These are phyloP conservation scores for Sesbania bispinosa DNA, from an alignment of 306 rosid genomes.

Conservation along the genomic window DNA sequence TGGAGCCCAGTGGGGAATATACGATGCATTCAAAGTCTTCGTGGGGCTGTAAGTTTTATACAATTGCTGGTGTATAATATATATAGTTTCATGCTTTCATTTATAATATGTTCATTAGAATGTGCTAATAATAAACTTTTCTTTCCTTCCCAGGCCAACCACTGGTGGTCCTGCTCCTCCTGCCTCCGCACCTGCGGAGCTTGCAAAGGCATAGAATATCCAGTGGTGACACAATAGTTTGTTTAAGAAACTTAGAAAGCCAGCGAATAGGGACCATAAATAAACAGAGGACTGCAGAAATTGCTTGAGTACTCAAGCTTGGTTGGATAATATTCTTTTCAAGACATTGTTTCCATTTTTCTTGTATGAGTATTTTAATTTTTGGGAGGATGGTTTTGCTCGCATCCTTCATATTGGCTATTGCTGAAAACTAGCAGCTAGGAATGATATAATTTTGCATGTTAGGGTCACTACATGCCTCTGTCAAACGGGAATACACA, in stretches of 20 bases:
- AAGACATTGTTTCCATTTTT: constrained; percentile 42
- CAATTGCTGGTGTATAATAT: neutral
- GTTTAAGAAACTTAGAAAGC: constrained; percentile 26
- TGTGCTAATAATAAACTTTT: neutral
- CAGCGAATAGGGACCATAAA: constrained; percentile 46
- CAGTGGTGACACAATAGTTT: constrained; percentile 19
- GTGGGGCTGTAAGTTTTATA: constrained; percentile 84
- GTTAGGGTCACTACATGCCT: constrained; percentile 33
- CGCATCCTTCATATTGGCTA: constrained; percentile 60
- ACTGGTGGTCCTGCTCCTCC: constrained; percentile 84
- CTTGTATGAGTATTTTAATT: constrained; percentile 23
- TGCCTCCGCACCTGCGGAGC: constrained; percentile 30
- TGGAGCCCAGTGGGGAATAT: constrained; percentile 97
- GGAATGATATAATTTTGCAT: constrained; percentile 45
- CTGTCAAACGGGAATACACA: constrained; percentile 29
- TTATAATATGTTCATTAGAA: neutral
- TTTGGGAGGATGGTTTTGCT: constrained; percentile 74
- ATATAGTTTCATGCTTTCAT: neutral
- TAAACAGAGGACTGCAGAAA: constrained; percentile 47
- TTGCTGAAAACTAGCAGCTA: constrained; percentile 37
- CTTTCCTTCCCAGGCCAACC: constrained; percentile 66
- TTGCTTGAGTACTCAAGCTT: constrained; percentile 39
- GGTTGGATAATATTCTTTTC: constrained; percentile 41
- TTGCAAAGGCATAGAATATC: constrained; percentile 28
- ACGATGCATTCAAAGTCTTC: constrained; percentile 90